A percentile compares a stretch with the other conserved stretches of the same genome.
Conservation (phyloP, 352 stramenopile genomes). For the Globisporangium cystogenes region DNA sequence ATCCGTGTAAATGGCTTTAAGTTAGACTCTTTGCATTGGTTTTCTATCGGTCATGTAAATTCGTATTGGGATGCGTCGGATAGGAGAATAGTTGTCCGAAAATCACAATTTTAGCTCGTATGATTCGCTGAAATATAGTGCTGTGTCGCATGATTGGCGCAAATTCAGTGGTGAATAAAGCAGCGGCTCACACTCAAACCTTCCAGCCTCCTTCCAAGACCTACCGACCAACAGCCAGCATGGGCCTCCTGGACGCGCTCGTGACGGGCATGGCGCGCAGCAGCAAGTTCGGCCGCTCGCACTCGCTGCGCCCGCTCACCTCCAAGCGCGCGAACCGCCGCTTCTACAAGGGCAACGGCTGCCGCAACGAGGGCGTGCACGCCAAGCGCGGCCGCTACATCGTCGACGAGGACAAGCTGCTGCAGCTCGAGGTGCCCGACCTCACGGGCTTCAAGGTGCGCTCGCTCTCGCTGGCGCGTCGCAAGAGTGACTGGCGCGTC, state of each 20-base stretch:
- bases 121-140: too few species aligned
- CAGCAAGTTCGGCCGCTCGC: conserved; percentile 83
- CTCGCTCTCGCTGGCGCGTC: not conserved
- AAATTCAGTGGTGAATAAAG: too few species aligned
- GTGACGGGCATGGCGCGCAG: conserved; percentile 63
- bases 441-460: conserved; percentile 89
- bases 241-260: conserved; percentile 77
- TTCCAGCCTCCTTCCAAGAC: too few species aligned
- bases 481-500: conserved; percentile 1
- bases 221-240: conserved; percentile 16
- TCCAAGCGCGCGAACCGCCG: conserved; percentile 92
- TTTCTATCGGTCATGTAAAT: too few species aligned
- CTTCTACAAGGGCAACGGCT: conserved; percentile 96
- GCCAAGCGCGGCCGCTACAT: conserved; percentile 91
- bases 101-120: too few species aligned
- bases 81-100: too few species aligned
- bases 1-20: not conserved
- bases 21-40: too few species aligned
- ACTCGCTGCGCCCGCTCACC: conserved; percentile 85
- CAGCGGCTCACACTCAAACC: not conserved
- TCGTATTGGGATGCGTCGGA: too few species aligned
- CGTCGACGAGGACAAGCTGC: conserved; percentile 87
- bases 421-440: conserved; percentile 92
- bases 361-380: conserved; percentile 89
- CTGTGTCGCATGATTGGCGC: too few species aligned